phyloP scores from a whole-genome alignment of 371 early-diverging fungal genomes.

The Batkoa obscura region DNA sequence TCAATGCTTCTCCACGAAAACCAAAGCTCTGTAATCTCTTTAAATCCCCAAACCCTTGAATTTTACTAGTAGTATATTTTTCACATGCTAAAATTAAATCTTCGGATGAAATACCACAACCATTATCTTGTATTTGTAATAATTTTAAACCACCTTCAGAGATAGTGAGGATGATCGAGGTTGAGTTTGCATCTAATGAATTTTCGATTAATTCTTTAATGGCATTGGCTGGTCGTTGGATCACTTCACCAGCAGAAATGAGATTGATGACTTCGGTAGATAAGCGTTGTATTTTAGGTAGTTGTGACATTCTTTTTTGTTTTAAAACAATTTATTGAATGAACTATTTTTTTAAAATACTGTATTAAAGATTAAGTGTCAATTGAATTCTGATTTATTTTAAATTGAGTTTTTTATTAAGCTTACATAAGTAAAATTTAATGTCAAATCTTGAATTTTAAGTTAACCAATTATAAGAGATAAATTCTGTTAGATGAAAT shows the following conservation, averaged over 20 bases:
- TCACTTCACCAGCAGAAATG: slow-evolving; percentile 94
- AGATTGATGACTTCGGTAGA: slow-evolving; percentile 72
- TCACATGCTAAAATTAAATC: slow-evolving; percentile 80
- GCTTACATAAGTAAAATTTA: too few relatives aligned
- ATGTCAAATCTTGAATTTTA: too few relatives aligned
- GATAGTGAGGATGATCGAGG: slow-evolving; percentile 54
- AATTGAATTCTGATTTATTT: too few relatives aligned
- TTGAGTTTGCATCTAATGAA: slow-evolving; percentile 85
- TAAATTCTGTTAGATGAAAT: too few relatives aligned
- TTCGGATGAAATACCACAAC: slow-evolving; percentile 72
- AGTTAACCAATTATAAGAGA: too few relatives aligned
- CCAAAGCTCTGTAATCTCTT: slow-evolving; percentile 78
- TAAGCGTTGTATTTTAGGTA: slow-evolving; percentile 11
- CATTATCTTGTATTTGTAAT: slow-evolving; percentile 92
- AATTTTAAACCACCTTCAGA: slow-evolving; percentile 81
- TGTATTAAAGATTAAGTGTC: too few relatives aligned
- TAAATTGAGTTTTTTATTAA: too few relatives aligned
- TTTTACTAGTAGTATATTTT: slow-evolving; percentile 92
- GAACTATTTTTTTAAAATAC: too few relatives aligned
- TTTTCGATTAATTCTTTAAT: slow-evolving; percentile 98
- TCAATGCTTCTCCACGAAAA: slow-evolving; percentile 97
- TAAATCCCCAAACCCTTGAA: slow-evolving; percentile 73
- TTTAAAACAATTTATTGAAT: too few relatives aligned
- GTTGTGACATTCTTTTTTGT: too few relatives aligned
- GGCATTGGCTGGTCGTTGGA: slow-evolving; percentile 84